phyloP scores from a whole-genome alignment of 2,329 filamentous ascomycete species.

The Fusarium sublunatum region DNA sequence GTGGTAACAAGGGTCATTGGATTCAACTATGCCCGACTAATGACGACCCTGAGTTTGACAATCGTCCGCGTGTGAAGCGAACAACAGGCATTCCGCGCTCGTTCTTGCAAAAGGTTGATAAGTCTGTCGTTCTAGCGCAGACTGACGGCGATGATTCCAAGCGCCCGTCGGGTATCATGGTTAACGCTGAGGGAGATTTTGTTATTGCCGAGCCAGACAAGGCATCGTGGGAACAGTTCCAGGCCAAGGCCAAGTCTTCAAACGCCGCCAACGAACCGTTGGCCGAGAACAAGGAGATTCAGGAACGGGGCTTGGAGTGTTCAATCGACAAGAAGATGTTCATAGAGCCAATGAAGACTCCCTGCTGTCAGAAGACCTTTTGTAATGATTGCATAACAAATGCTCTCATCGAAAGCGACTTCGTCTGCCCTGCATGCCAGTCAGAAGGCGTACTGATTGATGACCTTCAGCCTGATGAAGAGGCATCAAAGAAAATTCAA shows the following conservation, averaged over 20 bases:
- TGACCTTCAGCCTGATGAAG: conserved; percentile 85
- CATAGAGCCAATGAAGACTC: conserved; percentile 98
- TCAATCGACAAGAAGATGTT: conserved; percentile 98
- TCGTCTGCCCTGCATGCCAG: conserved; percentile 92
- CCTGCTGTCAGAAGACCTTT: conserved; percentile 97
- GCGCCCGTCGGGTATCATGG: conserved; percentile 90
- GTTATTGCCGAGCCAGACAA: conserved; percentile 96
- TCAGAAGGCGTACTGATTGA: conserved; percentile 93
- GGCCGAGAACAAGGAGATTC: conserved; percentile 84
- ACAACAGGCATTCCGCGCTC: conserved; percentile 97
- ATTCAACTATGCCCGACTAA: conserved; percentile 99
- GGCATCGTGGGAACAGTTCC: conserved; percentile 95
- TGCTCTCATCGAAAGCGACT: conserved; percentile 97
- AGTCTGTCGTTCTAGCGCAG: conserved; percentile 79
- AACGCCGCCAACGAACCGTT: conserved; percentile 82
- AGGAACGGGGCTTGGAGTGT: conserved; percentile 90
- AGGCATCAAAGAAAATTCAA: conserved; percentile 81
- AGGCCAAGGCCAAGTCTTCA: conserved; percentile 91
- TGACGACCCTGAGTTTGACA: conserved; percentile 95
- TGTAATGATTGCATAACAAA: conserved; percentile 99
- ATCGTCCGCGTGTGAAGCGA: conserved; percentile 90
- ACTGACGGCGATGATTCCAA: conserved; percentile 85
- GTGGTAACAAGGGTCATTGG: conserved; percentile 98
- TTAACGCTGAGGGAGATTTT: conserved; percentile 97
- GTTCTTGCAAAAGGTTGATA: conserved; percentile 95